phyloP scores from a whole-genome alignment of 2,329 filamentous ascomycete genomes.

The Parastagonospora avenae region DNA sequence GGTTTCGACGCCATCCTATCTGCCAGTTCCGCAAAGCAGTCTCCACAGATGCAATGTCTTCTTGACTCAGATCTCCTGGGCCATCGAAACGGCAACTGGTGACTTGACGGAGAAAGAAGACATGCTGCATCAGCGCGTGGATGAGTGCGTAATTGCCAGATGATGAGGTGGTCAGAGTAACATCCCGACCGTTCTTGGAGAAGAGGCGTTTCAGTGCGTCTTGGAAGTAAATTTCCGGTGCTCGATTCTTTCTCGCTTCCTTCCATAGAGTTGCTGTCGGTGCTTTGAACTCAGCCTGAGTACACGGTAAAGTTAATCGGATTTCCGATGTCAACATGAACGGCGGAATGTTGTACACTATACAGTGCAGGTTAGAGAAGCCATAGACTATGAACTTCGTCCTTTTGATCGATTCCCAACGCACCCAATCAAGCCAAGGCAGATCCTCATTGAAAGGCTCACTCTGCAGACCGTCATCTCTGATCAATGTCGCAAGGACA shows the following conservation, averaged over 20 bases:
- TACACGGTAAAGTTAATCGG: constrained; percentile 60
- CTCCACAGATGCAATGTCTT: constrained; percentile 50
- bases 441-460: constrained; percentile 63
- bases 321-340: constrained; percentile 62
- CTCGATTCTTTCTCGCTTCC: constrained; percentile 31
- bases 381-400: constrained; percentile 63
- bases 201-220: constrained; percentile 42
- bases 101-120: constrained; percentile 69
- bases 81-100: constrained; percentile 41
- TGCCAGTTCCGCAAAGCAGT: constrained; percentile 53
- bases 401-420: constrained; percentile 58
- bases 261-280: constrained; percentile 57
- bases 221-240: constrained; percentile 36
- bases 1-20: constrained; percentile 46
- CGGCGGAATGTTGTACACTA: constrained; percentile 66
- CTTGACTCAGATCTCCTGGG: constrained; percentile 36
- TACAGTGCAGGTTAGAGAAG: constrained; percentile 65
- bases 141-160: constrained; percentile 72
- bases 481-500: constrained; percentile 60
- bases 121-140: constrained; percentile 73
- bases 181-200: constrained; percentile 36
- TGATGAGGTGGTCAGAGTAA: constrained; percentile 39
- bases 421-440: constrained; percentile 59
- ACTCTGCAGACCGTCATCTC: constrained; percentile 58
- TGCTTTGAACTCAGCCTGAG: constrained; percentile 62